phyloP scores from a whole-genome alignment of 352 stramenopile genomes.

The Globisporangium heterothallicum region DNA sequence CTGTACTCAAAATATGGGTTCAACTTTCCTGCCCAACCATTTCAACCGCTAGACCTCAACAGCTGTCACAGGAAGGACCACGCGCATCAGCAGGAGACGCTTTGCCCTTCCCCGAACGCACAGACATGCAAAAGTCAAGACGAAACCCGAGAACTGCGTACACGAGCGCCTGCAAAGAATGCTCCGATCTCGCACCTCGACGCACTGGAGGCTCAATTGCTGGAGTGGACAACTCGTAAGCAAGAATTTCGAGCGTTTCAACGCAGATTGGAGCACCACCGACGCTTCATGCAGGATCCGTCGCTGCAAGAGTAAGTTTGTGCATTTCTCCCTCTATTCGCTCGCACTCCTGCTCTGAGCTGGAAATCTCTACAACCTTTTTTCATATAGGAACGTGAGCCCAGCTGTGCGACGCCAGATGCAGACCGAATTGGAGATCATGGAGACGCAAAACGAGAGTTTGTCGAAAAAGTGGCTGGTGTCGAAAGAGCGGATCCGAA shows the following conservation, averaged over 20 bases:
- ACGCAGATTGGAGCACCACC: conserved; percentile 1
- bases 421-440: conserved; percentile 6
- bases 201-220: conserved; percentile 8
- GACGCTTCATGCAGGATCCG: neutral
- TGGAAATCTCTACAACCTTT: conserved; percentile 1
- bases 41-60: neutral
- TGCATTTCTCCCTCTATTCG: too few relatives aligned
- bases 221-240: conserved; percentile 6
- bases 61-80: neutral
- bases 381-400: neutral
- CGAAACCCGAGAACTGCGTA: neutral
- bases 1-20: conserved; percentile 11
- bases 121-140: neutral
- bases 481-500: conserved; percentile 11
- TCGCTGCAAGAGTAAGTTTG: conserved; percentile 4
- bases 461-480: conserved; percentile 5
- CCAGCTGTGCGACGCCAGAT: neutral
- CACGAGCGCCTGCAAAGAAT: neutral
- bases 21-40: conserved; percentile 8
- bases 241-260: conserved; percentile 6
- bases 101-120: neutral
- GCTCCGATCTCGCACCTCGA: conserved; percentile 9
- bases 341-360: neutral
- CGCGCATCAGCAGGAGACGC: neutral
- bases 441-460: conserved; percentile 9